Percentiles rank a stretch among this genome's conserved stretches.
Evolutionary conservation across 805 yeast genomes (phyloP).

Genomic region (Cyberlindnera mycetangii): DNA sequence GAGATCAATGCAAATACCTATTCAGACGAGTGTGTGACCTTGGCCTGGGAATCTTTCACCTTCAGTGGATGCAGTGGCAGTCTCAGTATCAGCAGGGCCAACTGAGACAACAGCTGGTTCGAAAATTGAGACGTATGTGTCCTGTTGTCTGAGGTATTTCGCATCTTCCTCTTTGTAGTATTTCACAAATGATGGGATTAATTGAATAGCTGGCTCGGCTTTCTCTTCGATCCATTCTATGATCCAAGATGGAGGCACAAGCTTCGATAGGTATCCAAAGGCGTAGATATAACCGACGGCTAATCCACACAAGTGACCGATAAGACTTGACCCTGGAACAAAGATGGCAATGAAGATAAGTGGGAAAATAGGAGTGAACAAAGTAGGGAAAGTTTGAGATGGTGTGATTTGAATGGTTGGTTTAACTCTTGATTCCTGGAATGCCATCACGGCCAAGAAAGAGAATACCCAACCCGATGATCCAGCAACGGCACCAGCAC

Average conservation of each 20-base stretch:
- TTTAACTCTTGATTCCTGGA: slow-evolving; percentile 37
- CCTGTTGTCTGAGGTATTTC: slow-evolving; percentile 37
- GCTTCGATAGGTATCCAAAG: slow-evolving; percentile 49
- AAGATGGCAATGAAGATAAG: slow-evolving; percentile 48
- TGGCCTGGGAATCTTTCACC: slow-evolving; percentile 21
- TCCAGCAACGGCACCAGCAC: slow-evolving; percentile 58
- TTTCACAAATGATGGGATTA: slow-evolving; percentile 51
- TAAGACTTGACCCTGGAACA: slow-evolving; percentile 64
- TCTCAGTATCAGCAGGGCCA: background rate
- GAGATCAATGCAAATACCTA: background rate
- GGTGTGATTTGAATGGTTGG: slow-evolving; percentile 41
- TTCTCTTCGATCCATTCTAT: slow-evolving; percentile 63
- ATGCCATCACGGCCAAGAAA: slow-evolving; percentile 59
- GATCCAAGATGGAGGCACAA: slow-evolving; percentile 64
- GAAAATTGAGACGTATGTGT: slow-evolving; percentile 30
- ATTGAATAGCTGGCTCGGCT: slow-evolving; percentile 45
- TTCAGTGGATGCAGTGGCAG: slow-evolving; percentile 1
- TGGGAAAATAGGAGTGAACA: slow-evolving; percentile 52
- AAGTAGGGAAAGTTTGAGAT: slow-evolving; percentile 52
- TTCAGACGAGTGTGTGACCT: slow-evolving; percentile 15
- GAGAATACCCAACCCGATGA: slow-evolving; percentile 72
- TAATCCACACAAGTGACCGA: slow-evolving; percentile 72
- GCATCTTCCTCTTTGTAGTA: slow-evolving; percentile 64
- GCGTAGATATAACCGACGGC: slow-evolving; percentile 63
- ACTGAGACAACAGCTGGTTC: slow-evolving; percentile 7